Evolutionary conservation across 805 yeast genomes (phyloP).

Genomic region (Pichia gijzeniarum): DNA sequence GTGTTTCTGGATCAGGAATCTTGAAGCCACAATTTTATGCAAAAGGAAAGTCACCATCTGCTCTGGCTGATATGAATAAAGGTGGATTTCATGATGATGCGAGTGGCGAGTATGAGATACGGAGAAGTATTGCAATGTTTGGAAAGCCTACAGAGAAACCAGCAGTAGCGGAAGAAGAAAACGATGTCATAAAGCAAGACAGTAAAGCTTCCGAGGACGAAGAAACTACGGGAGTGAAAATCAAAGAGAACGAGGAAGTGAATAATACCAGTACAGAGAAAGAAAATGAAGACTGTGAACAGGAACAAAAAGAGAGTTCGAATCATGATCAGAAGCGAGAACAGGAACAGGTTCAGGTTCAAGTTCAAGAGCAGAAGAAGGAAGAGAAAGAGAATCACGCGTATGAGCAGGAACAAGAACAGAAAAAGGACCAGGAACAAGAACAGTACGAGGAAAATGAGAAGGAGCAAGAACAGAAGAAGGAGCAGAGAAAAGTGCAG

Average conservation of each 20-base stretch:
- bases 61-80: background rate
- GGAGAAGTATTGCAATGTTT: conserved; percentile 6
- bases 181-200: background rate
- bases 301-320: too few relatives aligned
- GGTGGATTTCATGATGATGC: background rate
- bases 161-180: background rate
- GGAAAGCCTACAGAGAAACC: conserved; percentile 4
- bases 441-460: background rate
- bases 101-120: conserved; percentile 1
- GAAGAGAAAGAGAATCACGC: background rate
- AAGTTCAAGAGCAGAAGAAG: too few relatives aligned
- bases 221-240: too few relatives aligned
- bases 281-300: too few relatives aligned
- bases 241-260: too few relatives aligned
- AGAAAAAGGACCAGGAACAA: background rate
- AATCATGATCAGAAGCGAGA: too few relatives aligned
- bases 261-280: too few relatives aligned
- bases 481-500: background rate
- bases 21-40: conserved; percentile 27
- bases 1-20: background rate
- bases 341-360: too few relatives aligned
- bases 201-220: too few relatives aligned
- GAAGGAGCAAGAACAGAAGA: background rate
- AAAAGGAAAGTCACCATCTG: conserved; percentile 4
- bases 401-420: too few relatives aligned